phyloP scores from a whole-genome alignment of 139 green algal species.

The Coccomyxa sp. region DNA sequence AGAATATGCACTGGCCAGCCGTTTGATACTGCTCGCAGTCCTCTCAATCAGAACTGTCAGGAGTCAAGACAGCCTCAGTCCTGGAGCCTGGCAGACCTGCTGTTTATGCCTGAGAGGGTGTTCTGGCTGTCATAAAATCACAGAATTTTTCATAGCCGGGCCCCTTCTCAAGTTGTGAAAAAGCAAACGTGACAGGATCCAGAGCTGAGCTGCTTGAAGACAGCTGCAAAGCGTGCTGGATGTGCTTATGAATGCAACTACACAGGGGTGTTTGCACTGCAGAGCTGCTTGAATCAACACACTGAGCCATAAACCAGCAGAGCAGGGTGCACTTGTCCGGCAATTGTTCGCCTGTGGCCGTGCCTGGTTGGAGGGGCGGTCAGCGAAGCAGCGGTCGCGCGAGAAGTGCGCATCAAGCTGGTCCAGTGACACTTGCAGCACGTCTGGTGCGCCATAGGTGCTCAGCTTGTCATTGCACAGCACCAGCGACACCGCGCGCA shows the following conservation, averaged over 20 bases:
- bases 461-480: constrained; percentile 83
- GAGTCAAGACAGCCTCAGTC: not conserved
- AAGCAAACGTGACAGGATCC: too few relatives aligned
- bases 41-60: not conserved
- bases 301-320: too few relatives aligned
- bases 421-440: constrained; percentile 51
- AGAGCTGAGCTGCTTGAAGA: too few relatives aligned
- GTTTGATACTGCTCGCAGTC: not conserved
- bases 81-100: not conserved
- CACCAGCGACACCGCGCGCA: constrained; percentile 42
- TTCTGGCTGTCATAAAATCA: not conserved
- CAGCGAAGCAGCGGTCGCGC: constrained; percentile 25
- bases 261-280: too few relatives aligned
- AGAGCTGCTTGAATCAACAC: too few relatives aligned
- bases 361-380: constrained; percentile 40
- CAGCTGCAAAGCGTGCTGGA: too few relatives aligned
- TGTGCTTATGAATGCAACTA: too few relatives aligned
- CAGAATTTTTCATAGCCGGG: not conserved
- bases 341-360: too few relatives aligned
- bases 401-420: constrained; percentile 20
- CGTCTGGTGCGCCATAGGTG: constrained; percentile 78
- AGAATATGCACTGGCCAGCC: too few relatives aligned
- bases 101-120: not conserved
- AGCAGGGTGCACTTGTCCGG: too few relatives aligned
- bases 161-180: too few relatives aligned